Percentiles rank a stretch among this genome's conserved stretches.
Evolutionary conservation across 2,329 filamentous ascomycete species (phyloP).

Genomic region (Alternaria hordeiaustralica): DNA sequence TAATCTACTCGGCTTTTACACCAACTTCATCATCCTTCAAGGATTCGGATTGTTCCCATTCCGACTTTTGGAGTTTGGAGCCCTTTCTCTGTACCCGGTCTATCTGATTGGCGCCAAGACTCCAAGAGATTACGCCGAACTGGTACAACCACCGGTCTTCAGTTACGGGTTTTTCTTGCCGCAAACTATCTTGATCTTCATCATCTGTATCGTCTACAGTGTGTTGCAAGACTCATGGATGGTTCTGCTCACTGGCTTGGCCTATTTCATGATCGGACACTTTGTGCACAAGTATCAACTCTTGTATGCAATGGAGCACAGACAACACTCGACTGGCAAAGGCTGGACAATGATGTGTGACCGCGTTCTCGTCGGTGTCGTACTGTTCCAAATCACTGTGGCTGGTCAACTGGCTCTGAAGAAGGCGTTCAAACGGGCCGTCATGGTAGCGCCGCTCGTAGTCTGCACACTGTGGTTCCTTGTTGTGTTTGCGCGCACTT

Average conservation of each 20-base stretch:
- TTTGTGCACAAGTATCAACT: conserved; percentile 98
- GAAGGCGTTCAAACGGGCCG: conserved; percentile 73
- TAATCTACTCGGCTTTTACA: conserved; percentile 81
- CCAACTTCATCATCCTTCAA: conserved; percentile 92
- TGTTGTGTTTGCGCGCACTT: conserved; percentile 79
- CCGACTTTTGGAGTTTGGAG: conserved; percentile 86
- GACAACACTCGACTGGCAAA: conserved; percentile 88
- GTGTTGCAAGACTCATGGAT: conserved; percentile 80
- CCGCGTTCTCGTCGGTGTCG: conserved; percentile 81
- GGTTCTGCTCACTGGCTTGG: conserved; percentile 79
- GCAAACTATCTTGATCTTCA: conserved; percentile 89
- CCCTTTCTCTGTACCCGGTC: conserved; percentile 82
- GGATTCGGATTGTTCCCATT: conserved; percentile 93
- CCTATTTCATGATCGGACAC: conserved; percentile 83
- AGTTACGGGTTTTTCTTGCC: conserved; percentile 97
- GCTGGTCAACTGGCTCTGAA: conserved; percentile 81
- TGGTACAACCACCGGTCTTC: conserved; percentile 83
- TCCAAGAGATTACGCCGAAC: conserved; percentile 84
- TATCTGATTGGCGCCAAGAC: conserved; percentile 80
- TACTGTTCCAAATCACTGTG: conserved; percentile 91
- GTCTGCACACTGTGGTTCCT: conserved; percentile 87
- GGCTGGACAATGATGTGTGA: conserved; percentile 98
- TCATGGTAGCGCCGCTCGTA: conserved; percentile 77
- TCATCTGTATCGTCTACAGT: conserved; percentile 94
- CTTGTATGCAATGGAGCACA: conserved; percentile 97